Base-by-base conservation (phyloP, 208 protist genomes). In the Trypanosoma mega region DNA sequence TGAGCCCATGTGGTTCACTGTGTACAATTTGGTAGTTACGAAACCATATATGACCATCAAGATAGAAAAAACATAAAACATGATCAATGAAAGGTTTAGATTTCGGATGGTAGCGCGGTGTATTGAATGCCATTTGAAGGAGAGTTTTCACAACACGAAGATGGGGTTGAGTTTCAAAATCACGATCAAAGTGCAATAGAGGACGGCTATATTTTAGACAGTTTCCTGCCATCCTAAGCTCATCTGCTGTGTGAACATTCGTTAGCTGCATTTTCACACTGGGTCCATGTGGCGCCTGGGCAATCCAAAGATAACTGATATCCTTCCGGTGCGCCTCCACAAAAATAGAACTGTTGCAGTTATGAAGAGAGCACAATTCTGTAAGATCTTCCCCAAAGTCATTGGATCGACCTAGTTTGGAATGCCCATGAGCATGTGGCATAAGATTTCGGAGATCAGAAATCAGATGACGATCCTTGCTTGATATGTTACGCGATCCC, bases 11-110 rank as follows among this genome's bases (percentile, higher is more conserved):
- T 29, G 80, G 74, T 41, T 74, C 74, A 18, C 67, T 78, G 37
- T 68, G 41, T 16, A 76, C 63, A 31, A 99, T 97, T 79, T 99
- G 98, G 70, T 99, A 99, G 78, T 99, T 96, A 47, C 98, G 86
- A 59, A 99, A 98, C 98, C 97, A 99, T 54, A 99, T 98, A 57
- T 95, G 91, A 33, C 83, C 68, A 63, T 99, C 98, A 23, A 98
- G 83, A 59, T 96, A 91, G 67, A 92, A 97, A 72, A 99, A 99
- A 30, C 72, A 85, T 46, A 99, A 84, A 43, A 99, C 90, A 73
- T 98, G 98, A 74, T 99, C 98, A 29, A 99, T 69, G 71, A 99
- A 99, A 8, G 98, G 98, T 75, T 99, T 99, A 51, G 87, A 97
- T 61, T 98, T 98, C 34, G 96, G 94, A 78, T 99, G 97, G 43